A percentile compares a stretch with the other conserved stretches of the same genome.
Conservation (phyloP, 139 green algal genomes). For the Volvox reticuliferus region DNA sequence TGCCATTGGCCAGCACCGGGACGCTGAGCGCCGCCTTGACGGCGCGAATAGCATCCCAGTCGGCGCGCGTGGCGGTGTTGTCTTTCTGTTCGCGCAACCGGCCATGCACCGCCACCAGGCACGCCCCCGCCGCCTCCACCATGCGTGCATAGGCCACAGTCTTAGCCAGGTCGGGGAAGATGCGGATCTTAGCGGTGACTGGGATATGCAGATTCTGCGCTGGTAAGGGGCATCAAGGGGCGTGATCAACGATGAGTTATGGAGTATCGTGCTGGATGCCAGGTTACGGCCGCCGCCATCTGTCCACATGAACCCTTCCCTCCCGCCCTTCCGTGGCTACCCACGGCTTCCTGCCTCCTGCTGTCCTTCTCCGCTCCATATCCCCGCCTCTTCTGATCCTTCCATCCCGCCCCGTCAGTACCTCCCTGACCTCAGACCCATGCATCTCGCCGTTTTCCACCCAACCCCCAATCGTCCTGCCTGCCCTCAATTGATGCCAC, state of each 20-base stretch:
- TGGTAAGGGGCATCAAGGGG: neutral
- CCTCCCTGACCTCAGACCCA: no score
- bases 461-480: neutral
- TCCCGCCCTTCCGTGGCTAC: no score
- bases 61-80: slow-evolving; percentile 60
- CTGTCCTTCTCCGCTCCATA: no score
- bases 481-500: neutral
- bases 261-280: no score
- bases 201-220: slow-evolving; percentile 67
- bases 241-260: no score
- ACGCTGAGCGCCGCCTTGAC: slow-evolving; percentile 65
- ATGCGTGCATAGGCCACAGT: slow-evolving; percentile 95
- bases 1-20: slow-evolving; percentile 93
- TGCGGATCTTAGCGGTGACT: slow-evolving; percentile 92
- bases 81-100: slow-evolving; percentile 94
- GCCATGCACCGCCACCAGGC: slow-evolving; percentile 95
- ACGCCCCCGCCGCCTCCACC: slow-evolving; percentile 89
- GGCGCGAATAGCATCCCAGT: slow-evolving; percentile 89
- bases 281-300: no score
- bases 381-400: no score
- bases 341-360: no score
- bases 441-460: no score
- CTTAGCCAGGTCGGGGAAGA: slow-evolving; percentile 85
- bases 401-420: no score
- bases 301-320: no score